These are phyloP conservation scores for Cyphellophora attinorum DNA, from an alignment of 2,329 filamentous ascomycete genomes.

Conservation along the genomic window DNA sequence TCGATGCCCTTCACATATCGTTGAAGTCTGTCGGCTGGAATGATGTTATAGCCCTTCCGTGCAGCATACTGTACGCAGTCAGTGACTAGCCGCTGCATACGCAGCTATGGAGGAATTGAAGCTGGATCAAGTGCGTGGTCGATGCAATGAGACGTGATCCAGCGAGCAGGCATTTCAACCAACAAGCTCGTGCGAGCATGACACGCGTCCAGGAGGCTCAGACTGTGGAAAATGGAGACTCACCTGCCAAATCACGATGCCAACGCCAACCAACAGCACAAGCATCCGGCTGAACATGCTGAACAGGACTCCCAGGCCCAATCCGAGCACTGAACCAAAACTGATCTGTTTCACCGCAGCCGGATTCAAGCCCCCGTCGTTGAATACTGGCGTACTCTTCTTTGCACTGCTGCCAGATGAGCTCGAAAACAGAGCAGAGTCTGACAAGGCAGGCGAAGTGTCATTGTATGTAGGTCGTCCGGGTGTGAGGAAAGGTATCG, in stretches of 20 bases:
- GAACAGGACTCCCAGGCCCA: conserved; percentile 32
- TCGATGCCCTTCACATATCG: conserved; percentile 31
- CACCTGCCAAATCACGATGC: conserved; percentile 35
- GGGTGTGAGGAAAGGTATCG: conserved; percentile 13
- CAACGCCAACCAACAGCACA: conserved; percentile 33
- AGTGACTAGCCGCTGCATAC: background rate
- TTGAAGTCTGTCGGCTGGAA: conserved; percentile 31
- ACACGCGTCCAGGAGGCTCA: too few relatives aligned
- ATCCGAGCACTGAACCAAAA: conserved; percentile 34
- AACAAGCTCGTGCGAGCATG: too few relatives aligned
- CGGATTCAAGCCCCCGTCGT: conserved; percentile 10
- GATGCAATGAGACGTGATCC: too few relatives aligned
- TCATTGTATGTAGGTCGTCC: background rate
- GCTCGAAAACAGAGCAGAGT: conserved; percentile 9
- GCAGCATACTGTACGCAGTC: conserved; percentile 29
- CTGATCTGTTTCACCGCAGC: conserved; percentile 33
- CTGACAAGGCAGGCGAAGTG: conserved; percentile 1
- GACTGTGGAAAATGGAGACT: too few relatives aligned
- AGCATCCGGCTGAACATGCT: conserved; percentile 34
- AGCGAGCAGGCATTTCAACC: too few relatives aligned
- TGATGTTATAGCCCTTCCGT: conserved; percentile 35
- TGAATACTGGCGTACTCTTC: conserved; percentile 3
- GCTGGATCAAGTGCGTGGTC: too few relatives aligned
- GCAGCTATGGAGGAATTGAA: too few relatives aligned
- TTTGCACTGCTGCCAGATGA: conserved; percentile 11